These are phyloP conservation scores for Elongisporangium prolatum DNA, from an alignment of 352 stramenopile species.

Conservation along the genomic window DNA sequence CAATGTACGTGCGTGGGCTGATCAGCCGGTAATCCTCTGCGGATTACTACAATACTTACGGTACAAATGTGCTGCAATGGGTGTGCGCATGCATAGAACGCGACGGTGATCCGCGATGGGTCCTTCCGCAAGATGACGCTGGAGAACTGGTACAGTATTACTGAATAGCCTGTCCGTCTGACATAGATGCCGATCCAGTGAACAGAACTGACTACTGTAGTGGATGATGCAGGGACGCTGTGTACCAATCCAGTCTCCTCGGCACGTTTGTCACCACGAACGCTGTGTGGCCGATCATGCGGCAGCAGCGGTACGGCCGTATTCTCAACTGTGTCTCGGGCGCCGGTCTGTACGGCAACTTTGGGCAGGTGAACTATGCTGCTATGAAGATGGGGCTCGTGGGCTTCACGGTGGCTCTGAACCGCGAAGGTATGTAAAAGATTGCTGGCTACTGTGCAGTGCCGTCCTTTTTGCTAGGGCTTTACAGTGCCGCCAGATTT, in stretches of 20 bases:
- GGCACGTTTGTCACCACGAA: conserved; percentile 60
- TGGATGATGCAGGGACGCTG: conserved; percentile 34
- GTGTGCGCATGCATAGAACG: conserved; percentile 30
- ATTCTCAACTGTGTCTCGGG: conserved; percentile 71
- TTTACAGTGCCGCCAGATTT: not conserved
- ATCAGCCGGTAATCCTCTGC: not conserved
- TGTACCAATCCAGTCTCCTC: conserved; percentile 54
- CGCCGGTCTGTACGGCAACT: conserved; percentile 69
- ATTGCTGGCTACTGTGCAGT: not conserved
- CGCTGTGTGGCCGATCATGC: conserved; percentile 68
- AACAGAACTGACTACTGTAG: conserved; percentile 5
- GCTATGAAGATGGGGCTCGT: conserved; percentile 74
- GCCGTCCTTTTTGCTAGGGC: not conserved
- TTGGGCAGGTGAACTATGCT: conserved; percentile 75
- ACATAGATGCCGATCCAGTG: not conserved
- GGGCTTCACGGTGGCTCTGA: conserved; percentile 62
- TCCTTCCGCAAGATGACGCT: conserved; percentile 74
- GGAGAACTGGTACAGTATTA: conserved; percentile 48
- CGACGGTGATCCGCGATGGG: conserved; percentile 63
- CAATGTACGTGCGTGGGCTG: conserved; percentile 33
- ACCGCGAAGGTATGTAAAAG: conserved; percentile 47
- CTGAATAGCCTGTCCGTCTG: too few relatives aligned
- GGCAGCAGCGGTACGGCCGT: conserved; percentile 61
- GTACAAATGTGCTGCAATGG: conserved; percentile 4
- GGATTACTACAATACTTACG: conserved; percentile 4